These are phyloP conservation scores for Quercus phellos DNA, from an alignment of 331 rosid genomes.

Conservation along the genomic window DNA sequence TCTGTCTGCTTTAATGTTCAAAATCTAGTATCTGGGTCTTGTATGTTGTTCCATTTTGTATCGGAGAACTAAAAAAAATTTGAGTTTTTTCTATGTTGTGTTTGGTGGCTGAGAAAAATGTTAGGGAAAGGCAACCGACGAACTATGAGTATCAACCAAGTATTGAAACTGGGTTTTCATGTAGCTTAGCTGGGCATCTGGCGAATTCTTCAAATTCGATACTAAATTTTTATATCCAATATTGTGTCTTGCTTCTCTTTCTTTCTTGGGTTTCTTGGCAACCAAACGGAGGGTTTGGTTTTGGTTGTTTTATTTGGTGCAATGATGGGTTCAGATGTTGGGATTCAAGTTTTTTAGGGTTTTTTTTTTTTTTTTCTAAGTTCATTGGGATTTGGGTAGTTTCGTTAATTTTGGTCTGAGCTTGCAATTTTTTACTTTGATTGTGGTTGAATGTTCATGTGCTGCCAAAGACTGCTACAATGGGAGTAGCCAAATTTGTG, in stretches of 20 bases:
- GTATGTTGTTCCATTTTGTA: background rate
- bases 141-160: background rate
- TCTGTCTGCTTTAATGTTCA: too few species aligned
- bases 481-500: background rate
- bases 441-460: background rate
- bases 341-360: background rate
- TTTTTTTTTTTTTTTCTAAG: too few species aligned
- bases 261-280: background rate
- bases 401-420: background rate
- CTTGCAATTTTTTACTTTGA: background rate
- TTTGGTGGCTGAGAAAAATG: background rate
- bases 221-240: background rate
- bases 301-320: background rate
- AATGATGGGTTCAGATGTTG: background rate
- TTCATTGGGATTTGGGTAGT: background rate
- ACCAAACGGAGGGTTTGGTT: background rate
- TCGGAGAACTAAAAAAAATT: background rate
- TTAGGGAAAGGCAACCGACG: background rate
- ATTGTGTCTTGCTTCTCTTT: background rate
- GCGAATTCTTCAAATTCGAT: background rate
- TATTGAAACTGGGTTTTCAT: background rate
- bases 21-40: background rate
- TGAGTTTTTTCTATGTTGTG: background rate
- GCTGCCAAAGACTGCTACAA: background rate
- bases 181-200: background rate